These are phyloP conservation scores for Rhodosporidiobolus odoratus DNA, from an alignment of 768 basidiomycete genomes.

Conservation along the genomic window DNA sequence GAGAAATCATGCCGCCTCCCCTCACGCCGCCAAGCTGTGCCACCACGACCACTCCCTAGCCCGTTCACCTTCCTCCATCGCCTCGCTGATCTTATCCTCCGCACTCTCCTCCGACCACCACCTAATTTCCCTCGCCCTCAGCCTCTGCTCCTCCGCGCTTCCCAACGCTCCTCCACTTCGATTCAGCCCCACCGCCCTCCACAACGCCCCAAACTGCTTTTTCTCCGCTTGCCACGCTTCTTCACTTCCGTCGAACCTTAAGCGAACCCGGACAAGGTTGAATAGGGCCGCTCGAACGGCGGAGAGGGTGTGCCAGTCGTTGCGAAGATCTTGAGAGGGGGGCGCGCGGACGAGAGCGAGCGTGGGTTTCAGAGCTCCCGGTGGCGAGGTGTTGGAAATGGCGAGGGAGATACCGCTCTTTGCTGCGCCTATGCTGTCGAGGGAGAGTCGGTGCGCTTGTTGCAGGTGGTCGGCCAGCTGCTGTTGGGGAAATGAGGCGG, in stretches of 20 bases:
- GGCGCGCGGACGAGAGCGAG: conserved; percentile 9
- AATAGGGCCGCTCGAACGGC: conserved; percentile 15
- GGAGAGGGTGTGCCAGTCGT: conserved; percentile 11
- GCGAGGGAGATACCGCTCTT: conserved; percentile 14
- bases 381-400: neutral
- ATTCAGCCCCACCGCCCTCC: conserved; percentile 13
- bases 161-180: neutral
- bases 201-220: conserved; percentile 16
- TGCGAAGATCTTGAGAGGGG: neutral
- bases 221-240: neutral
- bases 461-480: conserved; percentile 1
- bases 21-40: neutral
- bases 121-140: neutral
- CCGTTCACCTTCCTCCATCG: neutral
- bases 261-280: conserved; percentile 8
- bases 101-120: conserved; percentile 22
- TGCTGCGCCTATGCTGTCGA: conserved; percentile 5
- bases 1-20: too few relatives aligned
- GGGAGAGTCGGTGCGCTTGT: conserved; percentile 17
- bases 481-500: neutral
- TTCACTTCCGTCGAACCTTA: neutral
- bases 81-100: conserved; percentile 13
- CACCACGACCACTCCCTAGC: conserved; percentile 8
- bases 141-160: neutral
- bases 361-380: neutral